phyloP scores from a whole-genome alignment of 495 filamentous ascomycete genomes.

The Lasiosphaeria miniovina region DNA sequence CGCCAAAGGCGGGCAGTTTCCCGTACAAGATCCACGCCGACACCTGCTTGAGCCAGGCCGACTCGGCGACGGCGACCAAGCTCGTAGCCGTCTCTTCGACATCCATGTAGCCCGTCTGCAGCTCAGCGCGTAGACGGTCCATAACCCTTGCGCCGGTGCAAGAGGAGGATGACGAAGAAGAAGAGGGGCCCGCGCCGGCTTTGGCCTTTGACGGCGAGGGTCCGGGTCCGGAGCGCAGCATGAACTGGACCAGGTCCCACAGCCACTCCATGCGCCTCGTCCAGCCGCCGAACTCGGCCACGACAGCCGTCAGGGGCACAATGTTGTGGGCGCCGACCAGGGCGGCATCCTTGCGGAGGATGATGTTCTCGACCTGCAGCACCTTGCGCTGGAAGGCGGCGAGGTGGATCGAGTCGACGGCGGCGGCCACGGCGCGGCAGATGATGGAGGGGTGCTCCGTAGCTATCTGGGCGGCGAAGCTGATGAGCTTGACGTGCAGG shows the following conservation, averaged over 20 bases:
- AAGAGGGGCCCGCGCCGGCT: slow-evolving; percentile 8
- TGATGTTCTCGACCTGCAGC: slow-evolving; percentile 73
- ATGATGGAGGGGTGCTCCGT: slow-evolving; percentile 70
- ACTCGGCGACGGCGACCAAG: slow-evolving; percentile 75
- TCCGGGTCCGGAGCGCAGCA: slow-evolving; percentile 40
- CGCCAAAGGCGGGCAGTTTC: slow-evolving; percentile 67
- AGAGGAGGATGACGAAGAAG: too few species aligned
- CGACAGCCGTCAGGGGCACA: slow-evolving; percentile 81
- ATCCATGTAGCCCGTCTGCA: slow-evolving; percentile 85
- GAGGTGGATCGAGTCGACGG: slow-evolving; percentile 71
- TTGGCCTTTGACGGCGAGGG: background rate
- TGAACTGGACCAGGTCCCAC: slow-evolving; percentile 65
- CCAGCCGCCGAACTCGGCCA: slow-evolving; percentile 83
- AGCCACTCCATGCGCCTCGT: slow-evolving; percentile 80
- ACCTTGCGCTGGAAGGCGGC: slow-evolving; percentile 78
- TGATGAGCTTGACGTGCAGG: slow-evolving; percentile 67
- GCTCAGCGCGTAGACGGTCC: slow-evolving; percentile 65
- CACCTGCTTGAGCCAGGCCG: slow-evolving; percentile 84
- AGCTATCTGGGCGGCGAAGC: slow-evolving; percentile 60
- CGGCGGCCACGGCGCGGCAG: slow-evolving; percentile 82
- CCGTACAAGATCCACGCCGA: slow-evolving; percentile 90
- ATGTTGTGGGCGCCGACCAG: slow-evolving; percentile 88
- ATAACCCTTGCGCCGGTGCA: slow-evolving; percentile 66
- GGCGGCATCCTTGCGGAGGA: slow-evolving; percentile 65
- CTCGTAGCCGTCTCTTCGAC: slow-evolving; percentile 70